Base-by-base conservation (phyloP, 768 basidiomycete genomes). In the Pulveroboletus sp. region DNA sequence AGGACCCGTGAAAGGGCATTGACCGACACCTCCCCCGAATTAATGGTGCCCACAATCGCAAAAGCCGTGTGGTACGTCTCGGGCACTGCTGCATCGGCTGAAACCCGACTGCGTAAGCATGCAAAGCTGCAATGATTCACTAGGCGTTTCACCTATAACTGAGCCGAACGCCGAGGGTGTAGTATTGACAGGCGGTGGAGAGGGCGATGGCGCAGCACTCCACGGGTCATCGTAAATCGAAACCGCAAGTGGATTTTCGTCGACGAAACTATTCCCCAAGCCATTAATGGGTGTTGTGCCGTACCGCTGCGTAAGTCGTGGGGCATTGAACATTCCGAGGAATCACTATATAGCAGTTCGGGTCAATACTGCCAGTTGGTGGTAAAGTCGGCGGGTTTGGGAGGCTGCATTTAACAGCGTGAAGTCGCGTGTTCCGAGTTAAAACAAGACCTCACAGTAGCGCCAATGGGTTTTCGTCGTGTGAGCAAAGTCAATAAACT, bases 221-320 rank as follows among this genome's bases (percentile, higher is more conserved):
- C 87, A 89, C 26, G 88, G 86, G 66, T 90, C 88, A 58, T 89
- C 88, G 63, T 89, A 89, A 10, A 80, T 81, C 3, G 87, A 89
- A 60, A 69, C 76, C 18, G 81, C 74, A 28, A 91, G 75, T 2
- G 88, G 89, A 61, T 90, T 82, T 57, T 88, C 84, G 57, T 83
- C 83, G 21, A 89, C 84, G 64, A 82, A 87, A 67, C 84, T 88
- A 39, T 73, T 80, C 28, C 84, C 84, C 52, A 89, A 78, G 37
- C 81, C 80, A 21, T 72, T 75, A 36, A 74, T 73, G 2, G 84
- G 74, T 17, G 76, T 74, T 32, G 75, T 71, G 42, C 75, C 73
- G 60, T 90, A 89, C 52, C 84, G 74, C 58, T 86, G 86, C 24
- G 76, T 80, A 37, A 83, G 81, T 44, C 89, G 79, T 47, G 89